Evolutionary conservation across 176 grass and related monocot genomes (phyloP).

Genomic region (Phragmites australis): DNA sequence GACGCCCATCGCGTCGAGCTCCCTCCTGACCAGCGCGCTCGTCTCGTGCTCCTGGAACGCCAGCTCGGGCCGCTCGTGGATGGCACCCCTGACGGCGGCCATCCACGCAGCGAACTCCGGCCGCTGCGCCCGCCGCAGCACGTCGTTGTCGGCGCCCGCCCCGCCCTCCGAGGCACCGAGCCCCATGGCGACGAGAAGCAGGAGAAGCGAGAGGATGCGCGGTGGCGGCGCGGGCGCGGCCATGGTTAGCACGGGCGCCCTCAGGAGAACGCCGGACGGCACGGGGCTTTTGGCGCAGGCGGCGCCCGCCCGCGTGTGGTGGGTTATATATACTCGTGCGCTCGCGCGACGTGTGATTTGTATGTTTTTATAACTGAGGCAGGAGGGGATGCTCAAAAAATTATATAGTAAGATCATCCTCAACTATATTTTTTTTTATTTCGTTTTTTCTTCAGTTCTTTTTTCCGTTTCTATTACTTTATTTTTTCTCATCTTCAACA

Average conservation of each 20-base stretch:
- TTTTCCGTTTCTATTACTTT: no score
- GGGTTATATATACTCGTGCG: slow-evolving; percentile 33
- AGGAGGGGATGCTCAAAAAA: no score
- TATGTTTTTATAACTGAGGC: no score
- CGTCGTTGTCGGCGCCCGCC: background rate
- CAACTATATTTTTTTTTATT: no score
- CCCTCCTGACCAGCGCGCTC: slow-evolving; percentile 50
- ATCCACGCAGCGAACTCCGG: slow-evolving; percentile 65
- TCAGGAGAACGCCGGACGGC: background rate
- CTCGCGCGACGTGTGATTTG: background rate
- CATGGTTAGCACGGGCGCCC: background rate
- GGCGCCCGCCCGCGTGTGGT: background rate
- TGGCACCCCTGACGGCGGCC: slow-evolving; percentile 47
- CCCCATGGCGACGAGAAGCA: background rate
- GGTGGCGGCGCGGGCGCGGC: background rate
- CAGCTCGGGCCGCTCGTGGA: slow-evolving; percentile 76
- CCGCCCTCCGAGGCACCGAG: background rate
- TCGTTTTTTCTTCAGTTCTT: no score
- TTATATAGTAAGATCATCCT: no score
- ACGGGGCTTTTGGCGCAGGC: background rate
- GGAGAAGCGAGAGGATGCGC: background rate
- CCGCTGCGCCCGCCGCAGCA: slow-evolving; percentile 32
- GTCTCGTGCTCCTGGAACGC: slow-evolving; percentile 69
- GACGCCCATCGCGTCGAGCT: slow-evolving; percentile 62
- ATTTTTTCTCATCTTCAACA: no score